Evolutionary conservation across 179 eudicot genomes (phyloP).

Genomic region (Patellifolia procumbens): DNA sequence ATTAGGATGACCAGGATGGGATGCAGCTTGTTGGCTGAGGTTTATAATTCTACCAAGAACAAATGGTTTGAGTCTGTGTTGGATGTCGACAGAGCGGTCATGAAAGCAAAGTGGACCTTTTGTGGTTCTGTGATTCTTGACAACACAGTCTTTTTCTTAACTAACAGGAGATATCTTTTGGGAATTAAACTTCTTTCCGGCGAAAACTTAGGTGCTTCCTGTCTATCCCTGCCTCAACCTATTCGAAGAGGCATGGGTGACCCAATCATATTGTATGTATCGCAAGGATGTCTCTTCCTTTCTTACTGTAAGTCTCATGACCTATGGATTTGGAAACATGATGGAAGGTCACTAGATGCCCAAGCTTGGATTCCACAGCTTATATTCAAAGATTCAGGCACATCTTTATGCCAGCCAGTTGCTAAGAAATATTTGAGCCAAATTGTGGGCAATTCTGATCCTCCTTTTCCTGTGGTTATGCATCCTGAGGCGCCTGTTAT

Average conservation of each 20-base stretch:
- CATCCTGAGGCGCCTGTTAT: conserved; percentile 6
- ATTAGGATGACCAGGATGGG: not conserved
- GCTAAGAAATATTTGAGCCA: not conserved
- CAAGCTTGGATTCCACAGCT: conserved; percentile 10
- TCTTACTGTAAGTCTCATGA: not conserved
- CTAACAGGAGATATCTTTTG: not conserved
- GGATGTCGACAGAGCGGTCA: not conserved
- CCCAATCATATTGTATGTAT: not conserved
- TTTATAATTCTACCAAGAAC: not conserved
- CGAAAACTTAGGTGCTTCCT: not conserved
- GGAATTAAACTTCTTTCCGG: not conserved
- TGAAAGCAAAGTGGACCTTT: not conserved
- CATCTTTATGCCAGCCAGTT: not conserved
- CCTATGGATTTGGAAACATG: conserved; percentile 2
- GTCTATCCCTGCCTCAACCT: not conserved
- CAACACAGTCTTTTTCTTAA: not conserved
- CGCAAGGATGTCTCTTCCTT: conserved; percentile 9
- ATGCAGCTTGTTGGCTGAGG: not conserved
- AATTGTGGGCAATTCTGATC: too few relatives aligned
- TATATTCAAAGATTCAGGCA: not conserved
- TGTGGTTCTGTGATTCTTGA: not conserved
- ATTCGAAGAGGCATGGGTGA: not conserved
- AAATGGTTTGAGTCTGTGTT: not conserved
- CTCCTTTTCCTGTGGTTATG: not conserved
- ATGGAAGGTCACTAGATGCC: not conserved